Base-by-base conservation (phyloP, 805 yeast genomes). In the Candida pini region DNA sequence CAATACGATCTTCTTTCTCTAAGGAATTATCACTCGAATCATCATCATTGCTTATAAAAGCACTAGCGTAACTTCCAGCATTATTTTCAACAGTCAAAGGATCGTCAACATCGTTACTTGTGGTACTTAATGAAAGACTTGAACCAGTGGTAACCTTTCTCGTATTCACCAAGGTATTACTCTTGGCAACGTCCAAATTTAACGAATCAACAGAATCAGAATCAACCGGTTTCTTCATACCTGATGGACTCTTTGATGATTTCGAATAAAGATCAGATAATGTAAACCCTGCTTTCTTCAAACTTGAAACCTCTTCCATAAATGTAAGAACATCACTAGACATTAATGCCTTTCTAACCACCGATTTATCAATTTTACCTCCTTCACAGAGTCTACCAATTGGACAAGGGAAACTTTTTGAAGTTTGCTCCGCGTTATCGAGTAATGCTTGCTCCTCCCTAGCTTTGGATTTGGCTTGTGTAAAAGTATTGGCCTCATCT, bases 151-250 rank as follows among this genome's bases (percentile, higher is more conserved):
- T 5, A 20, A 12, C 30, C 9, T 16, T 33, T 29, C 45, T 25
- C 3, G 43, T 34, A 29, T 46, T 46, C 30, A 39, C 20, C 29
- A 28, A 30, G 3, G 50, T 46, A 23, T 43, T 43, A 24, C 25
- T 33, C 17, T 38, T 28, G 5, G 49, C 43, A n/a, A 25, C 32
- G 18, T 29, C 30, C 16, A 20, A 13, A 24, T 33, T 25, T 26
- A 16, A 28, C 9, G 23, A 16, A 28, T n/a, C 10, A 8, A 12
- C 31, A 21, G 12, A 16, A 21, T 15, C 28, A 9, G 10, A 9
- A 6, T 8, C 4, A 6, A 20, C 18, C n/a, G n/a, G n/a, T n/a
- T 19, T 20, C 15, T 12, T n/a, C 18, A n/a, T 16, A n/a, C 14
- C 24, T 13, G 5, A 18, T 26, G 9, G 5, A 10, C 15, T 5